A percentile compares a stretch with the other conserved stretches of the same genome.
Evolutionary conservation across 1,139 yeast genomes (phyloP).

Genomic region (Torulaspora pretoriensis): DNA sequence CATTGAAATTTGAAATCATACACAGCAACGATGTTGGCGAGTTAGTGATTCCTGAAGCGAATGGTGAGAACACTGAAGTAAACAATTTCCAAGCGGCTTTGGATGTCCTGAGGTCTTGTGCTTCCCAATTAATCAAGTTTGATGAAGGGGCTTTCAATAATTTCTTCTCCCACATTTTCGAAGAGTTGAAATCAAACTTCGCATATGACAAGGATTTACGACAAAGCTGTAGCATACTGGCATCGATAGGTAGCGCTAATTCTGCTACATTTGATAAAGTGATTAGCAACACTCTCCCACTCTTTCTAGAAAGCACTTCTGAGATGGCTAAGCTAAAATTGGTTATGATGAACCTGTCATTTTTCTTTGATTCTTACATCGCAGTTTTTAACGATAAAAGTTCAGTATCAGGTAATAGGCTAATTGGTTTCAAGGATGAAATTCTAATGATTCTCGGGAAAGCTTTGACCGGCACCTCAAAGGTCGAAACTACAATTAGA

Average conservation of each 20-base stretch:
- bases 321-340: conserved; percentile 54
- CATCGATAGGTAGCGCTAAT: conserved; percentile 50
- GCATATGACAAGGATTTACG: conserved; percentile 51
- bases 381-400: conserved; percentile 35
- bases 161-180: conserved; percentile 43
- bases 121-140: conserved; percentile 36
- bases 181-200: conserved; percentile 58
- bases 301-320: conserved; percentile 37
- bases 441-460: conserved; percentile 62
- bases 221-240: conserved; percentile 57
- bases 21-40: conserved; percentile 57
- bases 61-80: conserved; percentile 3
- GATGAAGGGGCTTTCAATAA: conserved; percentile 36
- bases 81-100: conserved; percentile 46
- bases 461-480: conserved; percentile 62
- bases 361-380: conserved; percentile 46
- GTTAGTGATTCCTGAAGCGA: conserved; percentile 12
- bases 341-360: conserved; percentile 56
- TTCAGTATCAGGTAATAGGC: conserved; percentile 29
- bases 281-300: conserved; percentile 39
- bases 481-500: conserved; percentile 63
- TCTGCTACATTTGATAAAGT: conserved; percentile 45
- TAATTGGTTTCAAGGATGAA: conserved; percentile 55
- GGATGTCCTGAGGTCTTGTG: conserved; percentile 44
- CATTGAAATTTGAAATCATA: conserved; percentile 78